Conservation (phyloP, 805 yeast genomes). For the Candida endomychidarum region DNA sequence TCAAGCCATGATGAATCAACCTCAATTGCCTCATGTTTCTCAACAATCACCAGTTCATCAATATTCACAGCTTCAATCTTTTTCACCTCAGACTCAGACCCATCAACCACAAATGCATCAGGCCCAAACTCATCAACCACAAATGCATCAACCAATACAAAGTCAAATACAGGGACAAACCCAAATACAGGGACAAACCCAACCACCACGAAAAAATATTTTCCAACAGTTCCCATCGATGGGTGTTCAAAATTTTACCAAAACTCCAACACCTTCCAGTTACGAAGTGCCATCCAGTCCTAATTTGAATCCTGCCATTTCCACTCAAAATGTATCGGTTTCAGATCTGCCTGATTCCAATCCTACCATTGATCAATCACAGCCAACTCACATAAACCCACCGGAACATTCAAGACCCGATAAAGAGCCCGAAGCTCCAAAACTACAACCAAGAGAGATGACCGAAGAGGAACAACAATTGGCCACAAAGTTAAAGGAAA, state of each 20-base stretch:
- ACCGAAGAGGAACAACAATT: slow-evolving; percentile 64
- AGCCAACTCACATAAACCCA: slow-evolving; percentile 4
- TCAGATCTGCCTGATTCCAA: slow-evolving; percentile 44
- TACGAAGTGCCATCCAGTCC: slow-evolving; percentile 45
- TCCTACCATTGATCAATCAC: slow-evolving; percentile 23
- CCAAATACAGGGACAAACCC: slow-evolving; percentile 17
- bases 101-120: neutral
- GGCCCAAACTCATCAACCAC: slow-evolving; percentile 2
- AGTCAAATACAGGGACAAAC: slow-evolving; percentile 5
- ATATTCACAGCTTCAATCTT: neutral
- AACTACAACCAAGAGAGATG: slow-evolving; percentile 29
- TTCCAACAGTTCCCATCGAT: slow-evolving; percentile 15
- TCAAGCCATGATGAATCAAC: neutral
- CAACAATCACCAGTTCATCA: neutral
- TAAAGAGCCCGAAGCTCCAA: slow-evolving; percentile 1
- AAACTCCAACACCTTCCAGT: slow-evolving; percentile 43
- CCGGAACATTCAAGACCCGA: neutral
- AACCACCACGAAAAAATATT: slow-evolving; percentile 19
- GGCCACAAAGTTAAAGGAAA: slow-evolving; percentile 70
- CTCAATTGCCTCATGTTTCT: neutral
- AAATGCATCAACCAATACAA: too few relatives aligned
- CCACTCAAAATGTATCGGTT: slow-evolving; percentile 36
- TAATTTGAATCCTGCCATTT: slow-evolving; percentile 23
- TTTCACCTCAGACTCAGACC: neutral
- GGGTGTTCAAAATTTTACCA: slow-evolving; percentile 18